phyloP scores from a whole-genome alignment of 441 rosid genomes.

The Viola pubescens region DNA sequence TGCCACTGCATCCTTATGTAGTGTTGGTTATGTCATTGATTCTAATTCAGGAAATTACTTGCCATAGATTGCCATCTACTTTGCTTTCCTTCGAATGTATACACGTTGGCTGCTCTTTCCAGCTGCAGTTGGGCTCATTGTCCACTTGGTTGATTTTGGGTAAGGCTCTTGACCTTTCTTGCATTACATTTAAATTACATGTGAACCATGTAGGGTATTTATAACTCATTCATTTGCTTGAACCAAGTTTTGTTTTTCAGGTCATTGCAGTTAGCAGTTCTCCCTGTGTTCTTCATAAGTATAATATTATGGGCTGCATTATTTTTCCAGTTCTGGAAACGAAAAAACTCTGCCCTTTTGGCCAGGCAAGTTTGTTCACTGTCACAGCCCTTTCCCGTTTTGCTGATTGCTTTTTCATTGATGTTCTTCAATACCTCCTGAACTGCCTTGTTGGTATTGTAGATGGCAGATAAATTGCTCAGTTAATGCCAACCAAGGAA shows the following conservation, averaged over 20 bases:
- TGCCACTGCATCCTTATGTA: neutral
- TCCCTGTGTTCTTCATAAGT: constrained; percentile 65
- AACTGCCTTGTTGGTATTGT: constrained; percentile 14
- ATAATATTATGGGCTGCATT: constrained; percentile 74
- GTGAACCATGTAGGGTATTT: constrained; percentile 11
- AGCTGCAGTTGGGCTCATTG: constrained; percentile 50
- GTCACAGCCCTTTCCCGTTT: neutral
- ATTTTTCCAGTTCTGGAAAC: constrained; percentile 96
- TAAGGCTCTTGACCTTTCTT: constrained; percentile 18
- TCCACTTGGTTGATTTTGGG: constrained; percentile 76
- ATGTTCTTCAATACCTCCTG: neutral
- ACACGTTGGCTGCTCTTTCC: constrained; percentile 81
- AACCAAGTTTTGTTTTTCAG: constrained; percentile 28
- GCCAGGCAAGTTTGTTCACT: constrained; percentile 40
- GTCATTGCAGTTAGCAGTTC: constrained; percentile 61
- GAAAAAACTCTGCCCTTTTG: constrained; percentile 69
- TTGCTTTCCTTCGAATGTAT: constrained; percentile 86
- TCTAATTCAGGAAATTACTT: constrained; percentile 19
- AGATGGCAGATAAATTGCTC: constrained; percentile 80
- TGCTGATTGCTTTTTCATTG: neutral
- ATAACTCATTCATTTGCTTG: neutral
- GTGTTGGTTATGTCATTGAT: constrained; percentile 10
- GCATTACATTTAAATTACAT: constrained; percentile 4
- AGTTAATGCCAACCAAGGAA: constrained; percentile 50
- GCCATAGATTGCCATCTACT: constrained; percentile 74